Evolutionary conservation across 768 basidiomycete genomes (phyloP).

Genomic region (Hygrocybe punicea): DNA sequence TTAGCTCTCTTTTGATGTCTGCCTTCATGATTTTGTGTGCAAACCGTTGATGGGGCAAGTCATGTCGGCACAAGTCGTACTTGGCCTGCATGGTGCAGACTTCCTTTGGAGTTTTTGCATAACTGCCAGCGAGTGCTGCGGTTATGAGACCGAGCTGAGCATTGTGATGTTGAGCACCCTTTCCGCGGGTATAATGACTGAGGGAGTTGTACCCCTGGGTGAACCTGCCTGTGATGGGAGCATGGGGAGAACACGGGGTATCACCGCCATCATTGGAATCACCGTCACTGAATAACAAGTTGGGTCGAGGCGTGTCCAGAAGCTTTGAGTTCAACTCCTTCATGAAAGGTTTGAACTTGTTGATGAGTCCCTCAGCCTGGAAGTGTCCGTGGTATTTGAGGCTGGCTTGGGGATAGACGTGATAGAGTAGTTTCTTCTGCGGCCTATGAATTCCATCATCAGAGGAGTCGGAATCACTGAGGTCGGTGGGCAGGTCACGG

Average conservation of each 20-base stretch:
- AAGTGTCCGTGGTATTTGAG: slow-evolving; percentile 3
- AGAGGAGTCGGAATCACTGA: no score
- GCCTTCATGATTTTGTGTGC: neutral
- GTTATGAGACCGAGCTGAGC: slow-evolving; percentile 8
- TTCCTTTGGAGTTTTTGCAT: neutral
- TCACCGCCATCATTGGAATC: no score
- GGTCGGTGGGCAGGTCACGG: no score
- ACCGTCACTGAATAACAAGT: no score
- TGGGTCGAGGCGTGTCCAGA: no score
- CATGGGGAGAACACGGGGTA: no score
- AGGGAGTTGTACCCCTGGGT: slow-evolving; percentile 11
- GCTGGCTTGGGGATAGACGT: neutral
- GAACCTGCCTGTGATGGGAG: neutral
- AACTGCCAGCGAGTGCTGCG: slow-evolving; percentile 2
- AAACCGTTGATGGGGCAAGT: neutral
- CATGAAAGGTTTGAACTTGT: neutral
- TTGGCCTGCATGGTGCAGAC: neutral
- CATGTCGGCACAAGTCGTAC: neutral
- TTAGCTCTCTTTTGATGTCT: neutral
- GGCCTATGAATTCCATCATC: no score
- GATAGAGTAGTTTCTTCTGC: no score
- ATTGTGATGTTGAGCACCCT: slow-evolving; percentile 9
- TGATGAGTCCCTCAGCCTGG: neutral
- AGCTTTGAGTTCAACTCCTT: neutral
- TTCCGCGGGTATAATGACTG: slow-evolving; percentile 10